phyloP scores from a whole-genome alignment of 2,329 filamentous ascomycete genomes.

The Rhynchosporium secalis region DNA sequence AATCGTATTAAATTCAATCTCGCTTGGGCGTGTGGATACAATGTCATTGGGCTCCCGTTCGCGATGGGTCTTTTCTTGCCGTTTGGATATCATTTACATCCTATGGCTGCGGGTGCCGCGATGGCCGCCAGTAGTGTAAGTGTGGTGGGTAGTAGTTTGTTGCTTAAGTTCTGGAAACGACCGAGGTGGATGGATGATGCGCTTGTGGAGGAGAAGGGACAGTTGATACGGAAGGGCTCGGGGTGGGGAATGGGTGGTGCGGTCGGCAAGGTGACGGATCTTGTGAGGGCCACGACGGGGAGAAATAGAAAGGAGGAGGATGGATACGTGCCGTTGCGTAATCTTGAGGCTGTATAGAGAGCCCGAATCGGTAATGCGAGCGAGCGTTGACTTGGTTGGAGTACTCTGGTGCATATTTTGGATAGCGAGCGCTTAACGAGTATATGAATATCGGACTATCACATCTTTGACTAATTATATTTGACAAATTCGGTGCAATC shows the following conservation, averaged over 20 bases:
- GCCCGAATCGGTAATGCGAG: background rate
- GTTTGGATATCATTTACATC: conserved; percentile 82
- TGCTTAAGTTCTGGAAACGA: conserved; percentile 83
- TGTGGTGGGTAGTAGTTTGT: conserved; percentile 79
- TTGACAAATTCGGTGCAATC: background rate
- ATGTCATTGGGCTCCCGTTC: conserved; percentile 85
- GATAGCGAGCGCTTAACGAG: background rate
- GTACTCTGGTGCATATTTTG: conserved; percentile 9
- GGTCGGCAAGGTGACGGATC: conserved; percentile 46
- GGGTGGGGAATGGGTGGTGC: conserved; percentile 44
- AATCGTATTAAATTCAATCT: conserved; percentile 91
- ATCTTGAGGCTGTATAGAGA: conserved; percentile 35
- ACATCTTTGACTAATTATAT: background rate
- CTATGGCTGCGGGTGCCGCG: conserved; percentile 90
- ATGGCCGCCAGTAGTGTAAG: conserved; percentile 92
- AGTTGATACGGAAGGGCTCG: conserved; percentile 35
- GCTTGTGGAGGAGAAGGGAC: conserved; percentile 60
- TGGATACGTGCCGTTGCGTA: conserved; percentile 59
- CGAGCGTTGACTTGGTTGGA: background rate
- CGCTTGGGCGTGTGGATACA: conserved; percentile 91
- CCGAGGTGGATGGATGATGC: conserved; percentile 84
- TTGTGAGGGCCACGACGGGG: conserved; percentile 42
- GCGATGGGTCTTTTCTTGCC: conserved; percentile 97
- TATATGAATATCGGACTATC: conserved; percentile 6
- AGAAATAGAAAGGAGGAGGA: conserved; percentile 48